phyloP scores from a whole-genome alignment of 805 yeast species.

The Candida morakotiae region DNA sequence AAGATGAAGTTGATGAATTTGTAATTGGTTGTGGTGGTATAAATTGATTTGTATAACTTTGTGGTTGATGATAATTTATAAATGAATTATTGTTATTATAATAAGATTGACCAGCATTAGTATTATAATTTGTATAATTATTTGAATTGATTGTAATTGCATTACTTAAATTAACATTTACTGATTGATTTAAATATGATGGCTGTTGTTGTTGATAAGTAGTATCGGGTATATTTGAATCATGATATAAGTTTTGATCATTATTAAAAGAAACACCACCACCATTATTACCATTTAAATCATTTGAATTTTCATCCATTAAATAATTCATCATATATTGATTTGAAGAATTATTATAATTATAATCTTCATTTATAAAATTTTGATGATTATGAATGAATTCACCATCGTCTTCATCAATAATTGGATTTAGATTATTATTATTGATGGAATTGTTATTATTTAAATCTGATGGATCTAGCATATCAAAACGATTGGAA shows the following conservation, averaged over 20 bases:
- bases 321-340: neutral
- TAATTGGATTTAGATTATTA: neutral
- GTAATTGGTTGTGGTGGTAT: constrained; percentile 8
- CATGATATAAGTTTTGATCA: neutral
- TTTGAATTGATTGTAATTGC: neutral
- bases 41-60: neutral
- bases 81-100: neutral
- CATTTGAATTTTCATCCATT: constrained; percentile 1
- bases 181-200: neutral
- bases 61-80: neutral
- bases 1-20: constrained; percentile 5
- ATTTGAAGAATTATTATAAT: no score
- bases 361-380: no score
- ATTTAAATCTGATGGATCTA: constrained; percentile 3
- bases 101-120: constrained; percentile 7
- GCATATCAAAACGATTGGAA: constrained; percentile 5
- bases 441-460: neutral
- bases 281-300: no score
- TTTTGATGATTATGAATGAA: no score
- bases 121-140: constrained; percentile 2
- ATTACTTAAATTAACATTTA: constrained; percentile 7
- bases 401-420: neutral
- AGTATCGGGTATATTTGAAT: no score
- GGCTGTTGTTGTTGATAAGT: constrained; percentile 2
- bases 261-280: no score